Evolutionary conservation across 306 rosid genomes (phyloP).

Genomic region (Vigna reflexopilosa): DNA sequence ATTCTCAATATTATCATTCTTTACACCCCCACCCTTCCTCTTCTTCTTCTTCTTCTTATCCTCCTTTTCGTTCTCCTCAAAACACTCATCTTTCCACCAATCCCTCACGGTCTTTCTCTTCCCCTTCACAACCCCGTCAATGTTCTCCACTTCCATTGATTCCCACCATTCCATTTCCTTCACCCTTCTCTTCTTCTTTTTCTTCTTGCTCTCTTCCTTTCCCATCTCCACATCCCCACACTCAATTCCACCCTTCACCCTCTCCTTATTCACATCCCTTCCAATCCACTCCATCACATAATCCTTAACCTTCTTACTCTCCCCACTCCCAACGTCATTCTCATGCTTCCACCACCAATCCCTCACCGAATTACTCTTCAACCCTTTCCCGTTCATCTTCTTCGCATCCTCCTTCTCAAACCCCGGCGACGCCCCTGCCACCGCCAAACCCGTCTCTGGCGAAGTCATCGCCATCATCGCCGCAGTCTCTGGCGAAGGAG

Average conservation of each 20-base stretch:
- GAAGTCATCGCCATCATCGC: slow-evolving; percentile 31
- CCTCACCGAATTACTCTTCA: slow-evolving; percentile 55
- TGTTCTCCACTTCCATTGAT: slow-evolving; percentile 76
- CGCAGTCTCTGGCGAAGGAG: slow-evolving; percentile 53
- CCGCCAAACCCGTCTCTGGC: slow-evolving; percentile 46
- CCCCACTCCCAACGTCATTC: slow-evolving; percentile 46
- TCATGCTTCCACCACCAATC: slow-evolving; percentile 90
- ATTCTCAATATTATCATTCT: slow-evolving; percentile 49
- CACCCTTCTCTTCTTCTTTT: slow-evolving; percentile 65
- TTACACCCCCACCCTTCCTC: slow-evolving; percentile 34
- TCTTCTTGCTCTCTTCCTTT: slow-evolving; percentile 61
- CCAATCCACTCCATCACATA: slow-evolving; percentile 97
- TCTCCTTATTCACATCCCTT: slow-evolving; percentile 69
- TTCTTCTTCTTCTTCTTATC: slow-evolving; percentile 61
- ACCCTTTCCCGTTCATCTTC: slow-evolving; percentile 49
- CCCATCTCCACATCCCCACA: slow-evolving; percentile 43
- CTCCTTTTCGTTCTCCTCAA: slow-evolving; percentile 70
- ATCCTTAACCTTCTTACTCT: slow-evolving; percentile 66
- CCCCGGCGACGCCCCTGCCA: slow-evolving; percentile 41
- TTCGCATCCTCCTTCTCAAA: slow-evolving; percentile 47
- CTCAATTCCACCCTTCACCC: slow-evolving; percentile 49
- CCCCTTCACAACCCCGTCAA: slow-evolving; percentile 47
- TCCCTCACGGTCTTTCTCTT: slow-evolving; percentile 85
- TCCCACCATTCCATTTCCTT: slow-evolving; percentile 89
- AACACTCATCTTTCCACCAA: slow-evolving; percentile 95